Percentiles rank a stretch among this genome's conserved stretches.
These are phyloP conservation scores for Artemisia tridentata DNA, from an alignment of 129 eudicot genomes.

Conservation along the genomic window DNA sequence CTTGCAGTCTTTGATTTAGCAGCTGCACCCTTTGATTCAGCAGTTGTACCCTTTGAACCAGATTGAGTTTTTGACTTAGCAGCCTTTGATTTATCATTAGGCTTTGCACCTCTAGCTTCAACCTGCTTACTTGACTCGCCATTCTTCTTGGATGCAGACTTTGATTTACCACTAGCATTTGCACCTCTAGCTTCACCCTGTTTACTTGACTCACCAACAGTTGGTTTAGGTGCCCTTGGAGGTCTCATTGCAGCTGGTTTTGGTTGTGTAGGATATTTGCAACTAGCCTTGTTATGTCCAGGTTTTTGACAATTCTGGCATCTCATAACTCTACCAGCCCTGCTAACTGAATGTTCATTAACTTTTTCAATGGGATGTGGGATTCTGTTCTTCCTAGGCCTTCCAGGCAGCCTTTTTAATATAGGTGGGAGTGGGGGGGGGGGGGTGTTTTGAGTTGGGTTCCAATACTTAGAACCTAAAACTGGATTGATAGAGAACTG, in stretches of 20 bases:
- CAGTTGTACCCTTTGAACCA: too few species aligned
- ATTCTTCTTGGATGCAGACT: too few species aligned
- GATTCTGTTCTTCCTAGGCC: neutral
- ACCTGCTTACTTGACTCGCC: too few species aligned
- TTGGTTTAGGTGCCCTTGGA: neutral
- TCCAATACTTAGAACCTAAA: neutral
- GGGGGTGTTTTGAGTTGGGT: neutral
- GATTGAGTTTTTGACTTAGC: too few species aligned
- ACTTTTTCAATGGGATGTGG: neutral
- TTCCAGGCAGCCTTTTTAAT: neutral
- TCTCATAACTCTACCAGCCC: neutral
- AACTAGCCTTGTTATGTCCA: neutral
- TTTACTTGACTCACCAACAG: too few species aligned
- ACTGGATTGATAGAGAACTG: neutral
- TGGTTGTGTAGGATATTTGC: neutral
- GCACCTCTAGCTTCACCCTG: neutral
- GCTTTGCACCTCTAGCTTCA: too few species aligned
- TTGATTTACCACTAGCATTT: neutral
- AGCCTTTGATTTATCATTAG: too few species aligned
- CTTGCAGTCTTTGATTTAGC: too few species aligned
- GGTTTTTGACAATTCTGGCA: neutral
- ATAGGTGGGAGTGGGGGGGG: neutral
- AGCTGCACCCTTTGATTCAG: too few species aligned
- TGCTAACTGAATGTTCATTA: too few species aligned
- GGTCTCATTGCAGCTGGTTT: neutral